Conservation (phyloP, 2,329 filamentous ascomycete genomes). For the Aspergillaceae sp. region DNA sequence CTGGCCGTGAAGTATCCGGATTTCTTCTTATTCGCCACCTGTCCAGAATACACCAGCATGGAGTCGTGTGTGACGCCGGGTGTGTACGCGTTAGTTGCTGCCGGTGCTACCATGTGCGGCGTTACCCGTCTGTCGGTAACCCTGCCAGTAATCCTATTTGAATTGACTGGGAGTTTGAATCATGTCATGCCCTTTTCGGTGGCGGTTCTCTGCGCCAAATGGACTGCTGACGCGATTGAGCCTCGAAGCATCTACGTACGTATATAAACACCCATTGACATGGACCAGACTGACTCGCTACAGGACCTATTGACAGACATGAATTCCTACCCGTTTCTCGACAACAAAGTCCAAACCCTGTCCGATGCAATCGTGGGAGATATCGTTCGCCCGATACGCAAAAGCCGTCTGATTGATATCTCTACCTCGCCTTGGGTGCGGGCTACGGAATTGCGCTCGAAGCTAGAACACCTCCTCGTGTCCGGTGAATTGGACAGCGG, state of each 20-base stretch:
- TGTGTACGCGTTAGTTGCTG: slow-evolving; percentile 91
- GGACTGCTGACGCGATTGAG: slow-evolving; percentile 93
- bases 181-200: slow-evolving; percentile 93
- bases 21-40: slow-evolving; percentile 65
- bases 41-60: slow-evolving; percentile 57
- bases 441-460: slow-evolving; percentile 65
- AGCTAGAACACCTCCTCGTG: slow-evolving; percentile 72
- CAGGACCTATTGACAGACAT: slow-evolving; percentile 88
- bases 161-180: slow-evolving; percentile 87
- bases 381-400: slow-evolving; percentile 67
- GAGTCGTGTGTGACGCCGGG: slow-evolving; percentile 88
- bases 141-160: slow-evolving; percentile 88
- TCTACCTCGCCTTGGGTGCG: slow-evolving; percentile 70
- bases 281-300: slow-evolving; percentile 7
- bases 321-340: slow-evolving; percentile 96
- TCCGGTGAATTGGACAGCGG: slow-evolving; percentile 88
- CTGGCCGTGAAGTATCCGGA: slow-evolving; percentile 64
- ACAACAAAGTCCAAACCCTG: slow-evolving; percentile 86
- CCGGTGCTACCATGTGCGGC: slow-evolving; percentile 95
- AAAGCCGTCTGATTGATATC: slow-evolving; percentile 79
- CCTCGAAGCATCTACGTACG: slow-evolving; percentile 83
- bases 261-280: slow-evolving; percentile 4
- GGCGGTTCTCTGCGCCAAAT: slow-evolving; percentile 89
- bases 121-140: slow-evolving; percentile 91
- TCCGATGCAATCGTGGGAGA: slow-evolving; percentile 84